Conservation (phyloP, 495 filamentous ascomycete species). For the Gamarada debralockiae region DNA sequence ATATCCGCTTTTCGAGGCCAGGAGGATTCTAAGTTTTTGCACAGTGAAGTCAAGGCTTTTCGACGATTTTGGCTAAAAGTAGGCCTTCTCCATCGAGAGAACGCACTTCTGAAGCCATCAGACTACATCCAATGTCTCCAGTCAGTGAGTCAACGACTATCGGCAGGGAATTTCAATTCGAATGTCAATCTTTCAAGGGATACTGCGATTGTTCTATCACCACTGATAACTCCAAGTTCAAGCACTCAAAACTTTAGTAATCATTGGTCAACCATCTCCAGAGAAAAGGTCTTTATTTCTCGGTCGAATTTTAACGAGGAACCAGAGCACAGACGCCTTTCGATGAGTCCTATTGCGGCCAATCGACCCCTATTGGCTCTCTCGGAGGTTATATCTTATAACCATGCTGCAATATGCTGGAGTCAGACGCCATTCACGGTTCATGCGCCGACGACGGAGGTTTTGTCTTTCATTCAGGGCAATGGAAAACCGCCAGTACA, state of each 20-base stretch:
- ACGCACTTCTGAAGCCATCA: background rate
- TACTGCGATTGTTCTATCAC: slow-evolving; percentile 9
- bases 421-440: slow-evolving; percentile 20
- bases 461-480: slow-evolving; percentile 8
- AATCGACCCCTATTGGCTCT: slow-evolving; percentile 9
- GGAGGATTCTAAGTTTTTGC: slow-evolving; percentile 10
- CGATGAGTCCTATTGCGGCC: slow-evolving; percentile 18
- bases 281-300: slow-evolving; percentile 18
- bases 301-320: slow-evolving; percentile 3
- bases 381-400: slow-evolving; percentile 6
- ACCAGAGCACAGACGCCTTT: slow-evolving; percentile 17
- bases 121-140: slow-evolving; percentile 19
- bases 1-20: slow-evolving; percentile 15
- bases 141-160: slow-evolving; percentile 5
- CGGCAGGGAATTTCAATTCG: background rate
- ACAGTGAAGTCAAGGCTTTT: background rate
- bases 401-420: slow-evolving; percentile 22
- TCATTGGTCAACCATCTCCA: slow-evolving; percentile 15
- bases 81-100: slow-evolving; percentile 13
- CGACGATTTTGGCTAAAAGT: slow-evolving; percentile 14
- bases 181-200: slow-evolving; percentile 9
- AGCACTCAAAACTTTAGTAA: background rate
- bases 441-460: slow-evolving; percentile 14
- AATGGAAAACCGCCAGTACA: slow-evolving; percentile 14
- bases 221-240: slow-evolving; percentile 6